phyloP scores from a whole-genome alignment of 371 early-diverging fungal genomes.

The Mucor circinelloides region DNA sequence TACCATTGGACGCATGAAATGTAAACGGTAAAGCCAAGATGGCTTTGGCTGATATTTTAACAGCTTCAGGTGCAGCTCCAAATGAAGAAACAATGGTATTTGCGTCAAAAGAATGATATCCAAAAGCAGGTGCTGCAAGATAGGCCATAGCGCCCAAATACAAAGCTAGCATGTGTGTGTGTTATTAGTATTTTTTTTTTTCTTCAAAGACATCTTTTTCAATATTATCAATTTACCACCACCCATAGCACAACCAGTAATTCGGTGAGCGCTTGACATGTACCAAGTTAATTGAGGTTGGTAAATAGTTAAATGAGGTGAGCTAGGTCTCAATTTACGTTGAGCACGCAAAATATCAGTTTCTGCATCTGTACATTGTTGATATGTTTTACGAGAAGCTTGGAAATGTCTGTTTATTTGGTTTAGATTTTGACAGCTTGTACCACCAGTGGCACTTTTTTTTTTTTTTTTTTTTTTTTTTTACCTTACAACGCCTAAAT shows the following conservation, averaged over 20 bases:
- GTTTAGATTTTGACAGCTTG: not conserved
- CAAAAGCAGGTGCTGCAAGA: constrained; percentile 40
- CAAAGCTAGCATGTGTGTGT: constrained; percentile 36
- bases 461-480: not conserved
- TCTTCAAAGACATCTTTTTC: too few species aligned
- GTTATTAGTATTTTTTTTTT: too few species aligned
- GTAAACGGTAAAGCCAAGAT: constrained; percentile 66
- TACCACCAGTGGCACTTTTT: not conserved
- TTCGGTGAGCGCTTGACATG: constrained; percentile 69
- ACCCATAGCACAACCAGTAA: constrained; percentile 72
- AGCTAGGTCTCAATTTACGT: constrained; percentile 65
- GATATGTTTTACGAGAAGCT: not conserved
- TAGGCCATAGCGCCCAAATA: constrained; percentile 62
- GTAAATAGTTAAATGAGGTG: constrained; percentile 81
- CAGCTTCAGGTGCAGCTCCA: constrained; percentile 15
- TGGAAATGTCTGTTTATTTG: constrained; percentile 1
- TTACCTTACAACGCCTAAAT: not conserved
- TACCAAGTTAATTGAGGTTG: constrained; percentile 80
- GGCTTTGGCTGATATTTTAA: constrained; percentile 13
- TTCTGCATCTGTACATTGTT: constrained; percentile 19
- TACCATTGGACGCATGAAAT: constrained; percentile 79
- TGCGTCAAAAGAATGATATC: constrained; percentile 55
- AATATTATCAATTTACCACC: constrained; percentile 48
- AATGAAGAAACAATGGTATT: constrained; percentile 46
- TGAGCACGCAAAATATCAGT: constrained; percentile 33